phyloP scores from a whole-genome alignment of 2,329 filamentous ascomycete species.

The Phaeosphaeriaceae sp. region DNA sequence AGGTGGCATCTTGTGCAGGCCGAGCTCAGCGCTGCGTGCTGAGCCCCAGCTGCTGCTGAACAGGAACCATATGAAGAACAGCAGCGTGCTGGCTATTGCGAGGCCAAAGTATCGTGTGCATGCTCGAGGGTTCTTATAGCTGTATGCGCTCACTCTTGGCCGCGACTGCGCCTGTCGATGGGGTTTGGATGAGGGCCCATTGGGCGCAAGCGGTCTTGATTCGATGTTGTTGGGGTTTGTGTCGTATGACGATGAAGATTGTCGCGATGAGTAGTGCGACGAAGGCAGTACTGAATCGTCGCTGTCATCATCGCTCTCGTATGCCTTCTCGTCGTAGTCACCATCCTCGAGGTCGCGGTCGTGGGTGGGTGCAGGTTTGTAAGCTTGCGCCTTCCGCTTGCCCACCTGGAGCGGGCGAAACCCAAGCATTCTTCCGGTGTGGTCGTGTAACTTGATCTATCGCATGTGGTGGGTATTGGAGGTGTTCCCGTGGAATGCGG shows the following conservation, averaged over 20 bases:
- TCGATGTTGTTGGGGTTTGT: constrained; percentile 39
- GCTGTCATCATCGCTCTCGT: constrained; percentile 43
- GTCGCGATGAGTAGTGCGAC: constrained; percentile 62
- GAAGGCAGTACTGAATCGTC: constrained; percentile 50
- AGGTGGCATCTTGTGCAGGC: constrained; percentile 65
- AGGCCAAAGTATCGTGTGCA: constrained; percentile 82
- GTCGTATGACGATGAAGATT: constrained; percentile 41
- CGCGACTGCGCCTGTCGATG: constrained; percentile 29
- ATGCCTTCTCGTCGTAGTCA: constrained; percentile 50
- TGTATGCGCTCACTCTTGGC: constrained; percentile 43
- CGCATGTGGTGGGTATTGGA: neutral
- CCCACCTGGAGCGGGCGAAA: constrained; percentile 47
- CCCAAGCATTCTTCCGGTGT: constrained; percentile 35
- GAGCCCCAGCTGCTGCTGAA: constrained; percentile 76
- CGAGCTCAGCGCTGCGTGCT: constrained; percentile 66
- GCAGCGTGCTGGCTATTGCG: constrained; percentile 69
- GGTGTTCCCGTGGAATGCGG: neutral
- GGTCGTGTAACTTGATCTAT: neutral
- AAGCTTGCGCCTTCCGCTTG: constrained; percentile 45
- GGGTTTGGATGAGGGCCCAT: constrained; percentile 15
- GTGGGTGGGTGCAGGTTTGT: constrained; percentile 36
- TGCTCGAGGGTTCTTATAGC: constrained; percentile 73
- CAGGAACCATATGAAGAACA: constrained; percentile 79
- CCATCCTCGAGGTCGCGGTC: constrained; percentile 43
- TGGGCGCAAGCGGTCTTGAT: constrained; percentile 25